phyloP scores from a whole-genome alignment of 768 basidiomycete species.

The Myochromella boudieri region DNA sequence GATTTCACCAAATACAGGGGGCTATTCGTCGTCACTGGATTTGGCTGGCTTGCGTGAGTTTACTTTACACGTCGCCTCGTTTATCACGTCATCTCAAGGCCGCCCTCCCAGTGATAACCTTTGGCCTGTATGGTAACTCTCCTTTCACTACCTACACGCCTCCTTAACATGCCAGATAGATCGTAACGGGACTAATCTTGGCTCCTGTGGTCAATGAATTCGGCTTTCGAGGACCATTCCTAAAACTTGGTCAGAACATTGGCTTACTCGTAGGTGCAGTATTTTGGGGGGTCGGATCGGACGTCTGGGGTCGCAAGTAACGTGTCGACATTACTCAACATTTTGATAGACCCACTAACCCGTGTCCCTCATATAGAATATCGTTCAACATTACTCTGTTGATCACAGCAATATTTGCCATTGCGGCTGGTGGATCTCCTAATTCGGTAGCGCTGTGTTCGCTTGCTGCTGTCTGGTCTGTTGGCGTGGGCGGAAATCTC shows the following conservation, averaged over 20 bases:
- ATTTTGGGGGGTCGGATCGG: slow-evolving; percentile 68
- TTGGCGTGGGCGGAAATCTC: slow-evolving; percentile 66
- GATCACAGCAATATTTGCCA: slow-evolving; percentile 64
- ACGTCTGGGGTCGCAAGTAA: slow-evolving; percentile 71
- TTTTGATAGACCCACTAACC: not conserved
- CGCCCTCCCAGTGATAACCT: slow-evolving; percentile 57
- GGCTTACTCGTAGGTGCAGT: slow-evolving; percentile 70
- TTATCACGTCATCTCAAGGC: not conserved
- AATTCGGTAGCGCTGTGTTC: slow-evolving; percentile 51
- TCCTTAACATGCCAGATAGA: slow-evolving; percentile 28
- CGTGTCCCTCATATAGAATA: slow-evolving; percentile 41
- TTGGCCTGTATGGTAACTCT: slow-evolving; percentile 57
- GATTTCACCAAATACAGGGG: slow-evolving; percentile 41
- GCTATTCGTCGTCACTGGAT: slow-evolving; percentile 68
- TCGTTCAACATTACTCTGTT: slow-evolving; percentile 73
- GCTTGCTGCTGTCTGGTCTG: slow-evolving; percentile 56
- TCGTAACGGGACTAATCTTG: slow-evolving; percentile 67
- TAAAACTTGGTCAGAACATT: slow-evolving; percentile 70
- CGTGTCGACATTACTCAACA: slow-evolving; percentile 9
- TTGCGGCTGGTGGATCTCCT: slow-evolving; percentile 59
- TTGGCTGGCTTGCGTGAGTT: slow-evolving; percentile 75
- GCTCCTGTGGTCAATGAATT: slow-evolving; percentile 68
- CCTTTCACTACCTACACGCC: not conserved
- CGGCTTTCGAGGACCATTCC: slow-evolving; percentile 54
- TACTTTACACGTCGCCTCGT: not conserved